Evolutionary conservation across 208 protist genomes (phyloP), one percentile per base, ranked within the genome.

Genomic region (Naegleria fowleri): DNA sequence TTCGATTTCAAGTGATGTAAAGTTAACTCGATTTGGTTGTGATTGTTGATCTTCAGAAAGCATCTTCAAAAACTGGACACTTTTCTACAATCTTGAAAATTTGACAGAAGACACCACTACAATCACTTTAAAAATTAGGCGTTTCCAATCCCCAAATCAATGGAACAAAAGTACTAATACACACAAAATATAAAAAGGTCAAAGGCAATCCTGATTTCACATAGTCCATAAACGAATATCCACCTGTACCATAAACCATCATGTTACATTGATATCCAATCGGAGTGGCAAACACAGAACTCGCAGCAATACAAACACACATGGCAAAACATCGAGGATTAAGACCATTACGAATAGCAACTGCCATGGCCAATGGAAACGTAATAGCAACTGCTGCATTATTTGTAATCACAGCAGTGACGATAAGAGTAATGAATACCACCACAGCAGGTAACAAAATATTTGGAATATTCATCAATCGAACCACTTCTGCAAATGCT

Each of bases 171-270:
- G 9, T 36, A 79, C 67, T 79, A 36, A 36, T 13, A 9, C 6
- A 25, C 6, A 79, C 7, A 29, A 29, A 79, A 33, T 79, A 79
- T 36, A 79, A 36, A 79, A 79, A 6, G 2, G 16, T 79, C 2
- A 79, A 36, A 36, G 79, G 79, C 5, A 85, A 41, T 43, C 79
- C 79, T 43, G 41, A 13, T 85, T 85, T 85, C 38, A 85, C 79
- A 85, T 85, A 85, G 15, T 85, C 79, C 36, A 85, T 43, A 43
- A 85, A 85, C 4, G 79, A 43, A 43, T 85, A 85, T n/a, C 79
- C 38, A 43, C 79, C 79, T n/a, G 79, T 33, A 22, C 79, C 79
- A 0, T n/a, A 13, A 39, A 85, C 36, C 36, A 85, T 43, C n/a
- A 85, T 22, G 41, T 85, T 85, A 2, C 22, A 36, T 85, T 85